Conservation (phyloP, 352 stramenopile species). For the Globisporangium alternatum region DNA sequence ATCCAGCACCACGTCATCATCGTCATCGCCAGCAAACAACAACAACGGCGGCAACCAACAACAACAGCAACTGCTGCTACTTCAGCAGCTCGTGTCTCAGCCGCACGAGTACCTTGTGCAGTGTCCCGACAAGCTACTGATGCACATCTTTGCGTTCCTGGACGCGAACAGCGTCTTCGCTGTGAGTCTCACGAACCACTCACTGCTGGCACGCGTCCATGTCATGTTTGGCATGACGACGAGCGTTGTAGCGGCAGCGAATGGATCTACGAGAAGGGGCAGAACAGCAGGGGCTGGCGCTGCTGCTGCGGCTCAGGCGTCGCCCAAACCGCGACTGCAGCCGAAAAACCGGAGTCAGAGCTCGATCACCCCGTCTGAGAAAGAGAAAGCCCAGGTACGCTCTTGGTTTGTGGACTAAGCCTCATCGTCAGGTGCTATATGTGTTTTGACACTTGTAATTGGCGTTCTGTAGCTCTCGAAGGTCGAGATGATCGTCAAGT, state of each 20-base stretch:
- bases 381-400: conserved; percentile 31
- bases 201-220: conserved; percentile 55
- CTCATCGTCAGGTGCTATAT: background rate
- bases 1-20: conserved; percentile 10
- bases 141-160: conserved; percentile 65
- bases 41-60: conserved; percentile 3
- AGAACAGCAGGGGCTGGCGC: background rate
- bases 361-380: conserved; percentile 34
- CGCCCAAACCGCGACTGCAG: conserved; percentile 19
- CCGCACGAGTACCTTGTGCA: conserved; percentile 26
- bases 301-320: conserved; percentile 12
- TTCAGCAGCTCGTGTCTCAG: conserved; percentile 2
- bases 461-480: conserved; percentile 50
- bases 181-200: conserved; percentile 59
- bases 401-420: background rate
- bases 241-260: conserved; percentile 15
- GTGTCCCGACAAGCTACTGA: conserved; percentile 54
- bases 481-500: conserved; percentile 74
- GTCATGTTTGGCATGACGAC: conserved; percentile 57
- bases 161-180: conserved; percentile 71
- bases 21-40: conserved; percentile 2
- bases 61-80: conserved; percentile 13
- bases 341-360: conserved; percentile 31
- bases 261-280: conserved; percentile 1
- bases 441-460: background rate